Evolutionary conservation across 352 stramenopile species (phyloP).

Genomic region (Blastocystis sp.): DNA sequence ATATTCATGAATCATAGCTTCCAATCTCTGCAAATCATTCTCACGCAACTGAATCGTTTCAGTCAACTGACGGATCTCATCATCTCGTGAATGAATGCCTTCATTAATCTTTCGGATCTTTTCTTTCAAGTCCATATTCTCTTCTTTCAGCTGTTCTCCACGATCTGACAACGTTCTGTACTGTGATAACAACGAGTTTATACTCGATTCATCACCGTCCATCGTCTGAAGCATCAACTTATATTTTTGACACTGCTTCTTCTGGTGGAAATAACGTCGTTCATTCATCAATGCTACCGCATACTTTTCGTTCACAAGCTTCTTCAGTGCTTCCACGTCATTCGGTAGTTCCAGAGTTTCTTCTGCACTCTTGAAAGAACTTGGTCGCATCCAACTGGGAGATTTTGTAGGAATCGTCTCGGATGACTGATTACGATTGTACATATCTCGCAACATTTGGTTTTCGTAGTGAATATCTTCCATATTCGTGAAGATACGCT

Average conservation of each 20-base stretch:
- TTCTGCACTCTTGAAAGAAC: background rate
- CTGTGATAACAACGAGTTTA: background rate
- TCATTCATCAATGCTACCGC: constrained; percentile 44
- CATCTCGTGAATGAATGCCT: background rate
- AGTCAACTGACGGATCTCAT: background rate
- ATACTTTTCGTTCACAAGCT: constrained; percentile 54
- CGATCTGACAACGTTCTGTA: background rate
- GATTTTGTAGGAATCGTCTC: background rate
- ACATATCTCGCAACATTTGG: constrained; percentile 37
- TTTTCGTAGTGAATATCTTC: constrained; percentile 55
- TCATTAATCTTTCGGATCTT: background rate
- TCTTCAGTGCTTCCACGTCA: constrained; percentile 35
- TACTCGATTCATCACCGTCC: background rate
- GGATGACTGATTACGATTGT: background rate
- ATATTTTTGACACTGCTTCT: constrained; percentile 46
- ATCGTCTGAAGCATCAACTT: background rate
- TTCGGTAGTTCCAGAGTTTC: background rate
- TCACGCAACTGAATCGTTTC: constrained; percentile 33
- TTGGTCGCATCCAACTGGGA: background rate
- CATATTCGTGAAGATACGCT: background rate
- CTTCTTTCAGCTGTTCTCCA: constrained; percentile 38
- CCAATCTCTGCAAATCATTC: background rate
- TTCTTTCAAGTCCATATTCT: constrained; percentile 41
- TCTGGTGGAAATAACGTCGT: constrained; percentile 22
- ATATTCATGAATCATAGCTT: background rate